Percentiles rank a stretch among this genome's conserved stretches.
Conservation (phyloP, 768 basidiomycete genomes). For the Daedalea quercina region DNA sequence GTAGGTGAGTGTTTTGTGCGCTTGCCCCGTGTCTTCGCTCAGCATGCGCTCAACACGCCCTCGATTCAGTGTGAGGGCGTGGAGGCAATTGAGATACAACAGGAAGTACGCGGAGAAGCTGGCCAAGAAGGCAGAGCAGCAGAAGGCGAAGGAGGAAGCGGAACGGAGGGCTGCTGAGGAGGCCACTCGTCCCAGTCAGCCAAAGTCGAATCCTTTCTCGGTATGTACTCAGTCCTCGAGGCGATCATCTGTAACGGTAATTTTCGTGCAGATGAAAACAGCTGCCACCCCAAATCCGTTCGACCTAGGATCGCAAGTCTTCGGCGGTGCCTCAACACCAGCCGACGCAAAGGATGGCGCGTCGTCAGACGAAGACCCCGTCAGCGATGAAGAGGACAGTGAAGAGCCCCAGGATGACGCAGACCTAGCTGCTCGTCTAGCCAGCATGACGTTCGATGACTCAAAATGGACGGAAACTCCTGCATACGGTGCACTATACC, state of each 20-base stretch:
- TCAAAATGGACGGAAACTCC: constrained; percentile 67
- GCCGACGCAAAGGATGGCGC: constrained; percentile 22
- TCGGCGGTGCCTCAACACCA: constrained; percentile 30
- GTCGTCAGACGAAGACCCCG: constrained; percentile 31
- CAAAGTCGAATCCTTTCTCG: constrained; percentile 63
- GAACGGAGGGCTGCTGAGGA: constrained; percentile 27
- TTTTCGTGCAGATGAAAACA: constrained; percentile 14
- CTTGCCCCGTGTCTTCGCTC: background rate
- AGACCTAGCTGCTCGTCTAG: constrained; percentile 51
- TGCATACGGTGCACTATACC: constrained; percentile 59
- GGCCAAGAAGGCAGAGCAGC: constrained; percentile 42
- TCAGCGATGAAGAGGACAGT: constrained; percentile 14
- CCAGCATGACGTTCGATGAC: constrained; percentile 44
- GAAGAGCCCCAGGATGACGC: constrained; percentile 31
- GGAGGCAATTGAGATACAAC: constrained; percentile 71
- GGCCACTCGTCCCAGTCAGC: constrained; percentile 23
- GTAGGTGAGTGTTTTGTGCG: constrained; percentile 44
- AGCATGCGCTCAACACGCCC: constrained; percentile 4
- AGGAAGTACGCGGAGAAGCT: constrained; percentile 70
- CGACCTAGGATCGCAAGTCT: constrained; percentile 63
- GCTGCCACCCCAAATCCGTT: constrained; percentile 30
- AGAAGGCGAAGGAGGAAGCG: constrained; percentile 30
- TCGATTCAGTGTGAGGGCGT: constrained; percentile 66
- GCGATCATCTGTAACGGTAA: background rate
- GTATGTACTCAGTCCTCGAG: constrained; percentile 26